Evolutionary conservation across 2,329 filamentous ascomycete species (phyloP).

Genomic region (Colletotrichum filicis): DNA sequence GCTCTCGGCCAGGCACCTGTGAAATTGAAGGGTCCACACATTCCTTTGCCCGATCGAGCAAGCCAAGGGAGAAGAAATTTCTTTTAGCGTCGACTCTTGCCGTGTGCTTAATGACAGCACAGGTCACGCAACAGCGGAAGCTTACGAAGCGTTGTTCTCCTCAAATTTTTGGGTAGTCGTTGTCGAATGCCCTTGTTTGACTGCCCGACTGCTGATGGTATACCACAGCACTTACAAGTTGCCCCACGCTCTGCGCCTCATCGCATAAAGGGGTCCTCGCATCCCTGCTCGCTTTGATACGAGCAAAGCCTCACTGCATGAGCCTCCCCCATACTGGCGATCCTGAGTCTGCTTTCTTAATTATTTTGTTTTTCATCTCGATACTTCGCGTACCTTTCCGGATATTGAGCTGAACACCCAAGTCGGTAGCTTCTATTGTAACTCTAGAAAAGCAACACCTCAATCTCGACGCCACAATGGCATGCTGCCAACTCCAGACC

Average conservation of each 20-base stretch:
- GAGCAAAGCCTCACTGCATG: constrained; percentile 27
- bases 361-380: not conserved
- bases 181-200: not conserved
- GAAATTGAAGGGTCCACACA: constrained; percentile 19
- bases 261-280: constrained; percentile 29
- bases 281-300: constrained; percentile 28
- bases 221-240: not conserved
- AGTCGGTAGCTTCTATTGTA: not conserved
- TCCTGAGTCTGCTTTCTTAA: not conserved
- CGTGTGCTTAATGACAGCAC: not conserved
- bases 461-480: constrained; percentile 13
- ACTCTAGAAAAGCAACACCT: constrained; percentile 14
- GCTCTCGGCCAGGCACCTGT: not conserved
- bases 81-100: not conserved
- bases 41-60: not conserved
- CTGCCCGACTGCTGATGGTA: not conserved
- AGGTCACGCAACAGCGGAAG: not conserved
- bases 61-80: not conserved
- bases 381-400: not conserved
- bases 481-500: not conserved
- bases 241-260: constrained; percentile 29
- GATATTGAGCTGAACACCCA: not conserved
- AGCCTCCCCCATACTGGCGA: constrained; percentile 22
- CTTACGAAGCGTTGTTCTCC: not conserved
- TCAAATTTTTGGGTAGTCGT: not conserved